Percentiles rank a stretch among this genome's conserved stretches.
Conservation (phyloP, 2,329 filamentous ascomycete genomes). For the Trichoderma polysporum region DNA sequence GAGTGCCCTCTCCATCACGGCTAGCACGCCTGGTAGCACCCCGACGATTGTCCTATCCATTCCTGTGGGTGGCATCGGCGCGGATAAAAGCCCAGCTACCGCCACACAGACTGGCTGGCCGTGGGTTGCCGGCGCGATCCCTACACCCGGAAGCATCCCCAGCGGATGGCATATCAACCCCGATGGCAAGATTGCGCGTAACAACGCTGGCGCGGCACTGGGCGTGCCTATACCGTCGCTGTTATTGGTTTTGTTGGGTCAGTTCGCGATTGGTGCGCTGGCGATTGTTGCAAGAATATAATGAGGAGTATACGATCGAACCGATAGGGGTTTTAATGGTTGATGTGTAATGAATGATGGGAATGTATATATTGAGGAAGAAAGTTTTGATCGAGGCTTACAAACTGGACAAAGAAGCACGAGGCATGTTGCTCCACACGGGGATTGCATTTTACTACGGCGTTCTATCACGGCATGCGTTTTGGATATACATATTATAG, state of each 20-base stretch:
- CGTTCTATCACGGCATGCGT: background rate
- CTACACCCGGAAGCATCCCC: constrained; percentile 61
- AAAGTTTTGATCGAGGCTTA: background rate
- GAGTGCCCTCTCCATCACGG: constrained; percentile 51
- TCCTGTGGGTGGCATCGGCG: constrained; percentile 67
- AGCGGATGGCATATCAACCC: constrained; percentile 78
- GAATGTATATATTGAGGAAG: constrained; percentile 1
- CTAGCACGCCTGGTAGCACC: constrained; percentile 60
- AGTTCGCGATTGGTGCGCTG: constrained; percentile 31
- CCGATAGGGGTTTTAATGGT: background rate
- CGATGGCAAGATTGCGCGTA: constrained; percentile 75
- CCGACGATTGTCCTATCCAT: constrained; percentile 63
- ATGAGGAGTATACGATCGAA: background rate
- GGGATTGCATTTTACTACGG: constrained; percentile 6
- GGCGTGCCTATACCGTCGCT: constrained; percentile 25
- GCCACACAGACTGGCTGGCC: constrained; percentile 64
- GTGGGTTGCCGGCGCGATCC: constrained; percentile 60
- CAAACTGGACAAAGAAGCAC: constrained; percentile 4
- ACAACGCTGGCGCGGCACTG: constrained; percentile 51
- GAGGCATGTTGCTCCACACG: constrained; percentile 7
- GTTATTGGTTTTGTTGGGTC: constrained; percentile 28
- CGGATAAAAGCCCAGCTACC: constrained; percentile 52
- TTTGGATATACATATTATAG: constrained; percentile 10
- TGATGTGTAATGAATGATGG: background rate
- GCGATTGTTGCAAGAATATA: constrained; percentile 24